Evolutionary conservation across 345 rosid genomes (phyloP).

Genomic region (Eucalyptus virginea): DNA sequence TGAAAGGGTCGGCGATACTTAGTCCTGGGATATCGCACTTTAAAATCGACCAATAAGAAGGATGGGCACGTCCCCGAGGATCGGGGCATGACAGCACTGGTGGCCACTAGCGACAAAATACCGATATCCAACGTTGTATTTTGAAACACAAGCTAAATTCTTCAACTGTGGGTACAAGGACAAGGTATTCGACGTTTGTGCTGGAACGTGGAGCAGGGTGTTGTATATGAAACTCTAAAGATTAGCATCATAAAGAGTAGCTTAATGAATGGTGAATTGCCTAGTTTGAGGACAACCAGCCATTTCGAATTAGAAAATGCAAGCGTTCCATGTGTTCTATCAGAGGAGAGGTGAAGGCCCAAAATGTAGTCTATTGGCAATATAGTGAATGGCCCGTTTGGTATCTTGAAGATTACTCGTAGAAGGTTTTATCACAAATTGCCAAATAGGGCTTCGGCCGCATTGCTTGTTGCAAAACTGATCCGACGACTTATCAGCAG

Average conservation of each 20-base stretch:
- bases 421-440: background rate
- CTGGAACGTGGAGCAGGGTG: background rate
- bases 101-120: background rate
- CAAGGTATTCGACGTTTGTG: background rate
- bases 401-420: background rate
- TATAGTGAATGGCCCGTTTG: background rate
- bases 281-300: background rate
- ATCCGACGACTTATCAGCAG: background rate
- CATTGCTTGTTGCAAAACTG: background rate
- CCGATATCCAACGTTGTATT: rapidly evolving
- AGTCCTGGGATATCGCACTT: too few species aligned
- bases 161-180: background rate
- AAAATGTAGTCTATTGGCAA: background rate
- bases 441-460: background rate
- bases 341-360: background rate
- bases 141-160: background rate
- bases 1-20: too few species aligned
- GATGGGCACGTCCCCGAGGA: too few species aligned
- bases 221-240: background rate
- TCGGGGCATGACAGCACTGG: too few species aligned
- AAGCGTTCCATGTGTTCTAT: background rate
- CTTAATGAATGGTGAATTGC: background rate
- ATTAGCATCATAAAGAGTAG: background rate
- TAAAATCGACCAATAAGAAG: too few species aligned
- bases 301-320: background rate